These are phyloP conservation scores for Acrocalymma vagum DNA, from an alignment of 2,329 filamentous ascomycete species.

Conservation along the genomic window DNA sequence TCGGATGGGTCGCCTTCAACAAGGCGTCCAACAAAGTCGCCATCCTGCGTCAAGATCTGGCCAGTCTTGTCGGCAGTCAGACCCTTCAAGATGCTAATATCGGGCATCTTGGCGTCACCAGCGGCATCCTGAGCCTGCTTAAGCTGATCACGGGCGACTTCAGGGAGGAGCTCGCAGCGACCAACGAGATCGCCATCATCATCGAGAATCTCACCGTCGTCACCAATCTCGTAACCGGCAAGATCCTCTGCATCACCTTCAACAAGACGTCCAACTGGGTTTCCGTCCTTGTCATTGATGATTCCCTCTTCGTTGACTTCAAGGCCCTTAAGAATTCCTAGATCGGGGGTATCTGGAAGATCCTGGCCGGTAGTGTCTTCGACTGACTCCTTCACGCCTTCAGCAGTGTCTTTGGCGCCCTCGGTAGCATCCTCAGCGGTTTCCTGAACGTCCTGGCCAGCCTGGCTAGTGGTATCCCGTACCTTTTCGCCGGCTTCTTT, in stretches of 20 bases:
- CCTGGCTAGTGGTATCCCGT: conserved; percentile 33
- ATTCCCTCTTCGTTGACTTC: conserved; percentile 64
- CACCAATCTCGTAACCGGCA: conserved; percentile 60
- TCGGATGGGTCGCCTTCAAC: conserved; percentile 58
- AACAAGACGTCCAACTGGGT: conserved; percentile 57
- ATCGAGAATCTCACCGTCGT: conserved; percentile 64
- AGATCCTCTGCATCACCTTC: conserved; percentile 63
- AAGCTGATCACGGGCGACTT: conserved; percentile 53
- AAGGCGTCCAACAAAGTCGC: conserved; percentile 59
- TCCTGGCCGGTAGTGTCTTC: conserved; percentile 37
- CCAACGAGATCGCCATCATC: conserved; percentile 64
- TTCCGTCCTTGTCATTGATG: conserved; percentile 61
- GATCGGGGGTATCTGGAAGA: conserved; percentile 53
- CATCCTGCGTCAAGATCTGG: conserved; percentile 60
- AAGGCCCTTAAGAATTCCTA: conserved; percentile 58
- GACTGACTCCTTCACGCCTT: conserved; percentile 37
- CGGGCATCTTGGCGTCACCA: conserved; percentile 51
- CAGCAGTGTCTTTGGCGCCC: conserved; percentile 32
- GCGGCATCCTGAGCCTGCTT: conserved; percentile 46
- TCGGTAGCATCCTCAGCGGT: conserved; percentile 40
- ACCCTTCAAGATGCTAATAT: conserved; percentile 56
- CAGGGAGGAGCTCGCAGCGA: conserved; percentile 59
- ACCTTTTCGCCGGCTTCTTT: conserved; percentile 47
- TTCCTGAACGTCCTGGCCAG: conserved; percentile 37
- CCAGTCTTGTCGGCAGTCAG: conserved; percentile 57